These are phyloP conservation scores for Cladophialophora psammophila DNA, from an alignment of 2,329 filamentous ascomycete genomes.

Conservation along the genomic window DNA sequence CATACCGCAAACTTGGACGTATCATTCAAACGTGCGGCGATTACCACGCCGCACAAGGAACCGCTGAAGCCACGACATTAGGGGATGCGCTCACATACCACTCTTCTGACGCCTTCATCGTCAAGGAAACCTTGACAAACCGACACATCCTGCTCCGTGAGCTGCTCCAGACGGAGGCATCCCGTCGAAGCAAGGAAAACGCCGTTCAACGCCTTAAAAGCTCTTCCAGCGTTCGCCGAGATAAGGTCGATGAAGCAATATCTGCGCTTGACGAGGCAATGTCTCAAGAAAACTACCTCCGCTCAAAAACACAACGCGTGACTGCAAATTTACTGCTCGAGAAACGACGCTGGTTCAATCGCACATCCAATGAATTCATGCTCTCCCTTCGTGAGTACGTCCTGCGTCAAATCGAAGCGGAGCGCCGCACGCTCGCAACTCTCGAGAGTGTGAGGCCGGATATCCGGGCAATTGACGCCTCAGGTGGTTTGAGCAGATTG, in stretches of 20 bases:
- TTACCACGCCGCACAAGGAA: conserved; percentile 94
- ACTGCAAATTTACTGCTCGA: conserved; percentile 88
- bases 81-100: conserved; percentile 95
- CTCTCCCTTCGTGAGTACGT: conserved; percentile 89
- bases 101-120: conserved; percentile 93
- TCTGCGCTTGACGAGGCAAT: conserved; percentile 85
- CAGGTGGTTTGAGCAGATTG: conserved; percentile 85
- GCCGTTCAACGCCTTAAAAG: conserved; percentile 89
- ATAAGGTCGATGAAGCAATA: conserved; percentile 99
- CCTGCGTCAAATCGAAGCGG: conserved; percentile 91
- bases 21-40: conserved; percentile 92
- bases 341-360: conserved; percentile 86
- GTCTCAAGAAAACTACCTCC: conserved; percentile 79
- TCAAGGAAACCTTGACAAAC: conserved; percentile 97
- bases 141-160: conserved; percentile 95
- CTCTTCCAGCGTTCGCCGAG: conserved; percentile 82
- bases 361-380: conserved; percentile 84
- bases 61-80: conserved; percentile 92
- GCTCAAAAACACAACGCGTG: conserved; percentile 85
- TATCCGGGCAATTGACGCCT: conserved; percentile 88
- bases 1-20: conserved; percentile 94
- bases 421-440: conserved; percentile 87
- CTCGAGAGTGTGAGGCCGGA: conserved; percentile 94
- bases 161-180: conserved; percentile 87
- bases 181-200: conserved; percentile 79